Conservation (phyloP, 2,329 filamentous ascomycete species). For the Trichoderma sp. region DNA sequence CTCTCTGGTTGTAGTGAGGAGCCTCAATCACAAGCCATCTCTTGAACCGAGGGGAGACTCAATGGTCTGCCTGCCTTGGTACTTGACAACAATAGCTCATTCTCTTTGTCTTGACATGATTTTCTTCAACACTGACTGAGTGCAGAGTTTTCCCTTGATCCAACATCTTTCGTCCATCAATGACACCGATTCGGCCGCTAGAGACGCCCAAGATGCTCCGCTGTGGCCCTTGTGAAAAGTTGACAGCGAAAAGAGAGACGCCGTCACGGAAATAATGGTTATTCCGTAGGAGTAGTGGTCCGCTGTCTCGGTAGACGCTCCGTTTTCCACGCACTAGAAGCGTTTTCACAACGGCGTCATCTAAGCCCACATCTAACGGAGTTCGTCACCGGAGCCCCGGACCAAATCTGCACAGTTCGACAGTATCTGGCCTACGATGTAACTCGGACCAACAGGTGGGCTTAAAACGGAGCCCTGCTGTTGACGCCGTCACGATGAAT, state of each 20-base stretch:
- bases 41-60: not conserved
- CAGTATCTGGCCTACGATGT: no score
- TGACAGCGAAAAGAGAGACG: not conserved
- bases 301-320: not conserved
- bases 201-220: slow-evolving; percentile 5
- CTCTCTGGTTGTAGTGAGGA: not conserved
- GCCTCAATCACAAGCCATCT: not conserved
- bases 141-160: no score
- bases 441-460: not conserved
- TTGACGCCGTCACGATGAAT: not conserved
- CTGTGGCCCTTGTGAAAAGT: not conserved
- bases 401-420: not conserved
- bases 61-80: not conserved
- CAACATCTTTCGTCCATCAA: not conserved
- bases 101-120: not conserved
- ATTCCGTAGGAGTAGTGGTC: not conserved
- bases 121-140: not conserved
- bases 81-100: not conserved
- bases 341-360: not conserved
- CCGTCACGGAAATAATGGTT: slow-evolving; percentile 10
- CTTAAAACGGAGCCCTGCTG: not conserved
- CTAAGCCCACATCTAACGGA: not conserved
- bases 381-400: slow-evolving; percentile 6
- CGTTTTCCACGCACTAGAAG: slow-evolving; percentile 9
- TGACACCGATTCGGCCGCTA: not conserved